Percentiles rank a stretch among this genome's conserved stretches.
These are phyloP conservation scores for Cynara cardunculus DNA, from an alignment of 129 eudicot genomes.

Conservation along the genomic window DNA sequence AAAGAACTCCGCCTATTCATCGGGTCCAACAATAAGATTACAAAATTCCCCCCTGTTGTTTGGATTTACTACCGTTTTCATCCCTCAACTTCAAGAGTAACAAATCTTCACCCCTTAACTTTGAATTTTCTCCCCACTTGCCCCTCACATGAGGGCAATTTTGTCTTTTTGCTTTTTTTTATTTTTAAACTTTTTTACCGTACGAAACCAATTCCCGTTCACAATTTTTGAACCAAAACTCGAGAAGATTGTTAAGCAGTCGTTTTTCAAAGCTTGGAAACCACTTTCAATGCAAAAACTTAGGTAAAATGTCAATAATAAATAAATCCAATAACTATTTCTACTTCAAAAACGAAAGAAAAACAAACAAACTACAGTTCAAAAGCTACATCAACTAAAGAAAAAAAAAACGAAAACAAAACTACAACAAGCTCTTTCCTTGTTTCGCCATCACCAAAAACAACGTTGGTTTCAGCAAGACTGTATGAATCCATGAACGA, in stretches of 20 bases:
- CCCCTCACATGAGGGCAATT: neutral
- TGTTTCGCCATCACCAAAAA: conserved; percentile 16
- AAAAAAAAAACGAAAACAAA: neutral
- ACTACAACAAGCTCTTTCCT: conserved; percentile 19
- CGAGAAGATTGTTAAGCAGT: neutral
- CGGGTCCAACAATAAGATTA: neutral
- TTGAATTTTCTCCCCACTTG: neutral
- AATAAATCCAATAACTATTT: conserved; percentile 49
- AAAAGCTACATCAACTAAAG: conserved; percentile 1
- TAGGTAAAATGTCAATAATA: conserved; percentile 27
- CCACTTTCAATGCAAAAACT: neutral
- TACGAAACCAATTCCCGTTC: neutral
- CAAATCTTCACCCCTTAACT: neutral
- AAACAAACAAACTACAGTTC: conserved; percentile 23
- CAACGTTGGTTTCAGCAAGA: conserved; percentile 11
- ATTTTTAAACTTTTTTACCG: too few relatives aligned
- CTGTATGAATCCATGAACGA: conserved; percentile 6
- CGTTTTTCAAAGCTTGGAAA: neutral
- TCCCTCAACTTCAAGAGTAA: neutral
- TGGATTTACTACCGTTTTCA: neutral
- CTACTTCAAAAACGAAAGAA: conserved; percentile 17
- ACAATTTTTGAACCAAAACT: neutral
- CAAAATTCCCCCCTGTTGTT: neutral
- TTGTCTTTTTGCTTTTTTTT: neutral
- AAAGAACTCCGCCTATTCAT: conserved; percentile 9